Conservation (phyloP, 306 rosid genomes). For the Medicago ruthenica region DNA sequence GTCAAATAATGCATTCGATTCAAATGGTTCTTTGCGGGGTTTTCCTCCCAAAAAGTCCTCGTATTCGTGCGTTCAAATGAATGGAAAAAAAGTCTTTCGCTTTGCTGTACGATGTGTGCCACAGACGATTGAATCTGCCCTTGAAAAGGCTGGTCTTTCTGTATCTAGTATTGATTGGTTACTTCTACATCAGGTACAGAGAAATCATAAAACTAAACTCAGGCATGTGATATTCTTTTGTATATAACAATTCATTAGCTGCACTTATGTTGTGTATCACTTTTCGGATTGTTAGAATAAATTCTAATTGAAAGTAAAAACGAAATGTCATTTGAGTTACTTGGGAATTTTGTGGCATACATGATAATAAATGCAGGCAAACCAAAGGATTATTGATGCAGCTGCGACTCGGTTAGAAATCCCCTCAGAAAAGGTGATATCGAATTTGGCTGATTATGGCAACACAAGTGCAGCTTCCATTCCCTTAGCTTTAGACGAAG, state of each 20-base stretch:
- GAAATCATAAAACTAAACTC: constrained; percentile 30
- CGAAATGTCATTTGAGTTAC: constrained; percentile 24
- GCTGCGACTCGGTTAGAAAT: constrained; percentile 80
- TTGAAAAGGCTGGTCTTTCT: constrained; percentile 74
- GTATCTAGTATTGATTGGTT: constrained; percentile 90
- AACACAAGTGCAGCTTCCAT: constrained; percentile 97
- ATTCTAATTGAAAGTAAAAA: constrained; percentile 6
- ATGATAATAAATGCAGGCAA: constrained; percentile 69
- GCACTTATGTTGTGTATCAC: constrained; percentile 1
- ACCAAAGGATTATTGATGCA: constrained; percentile 90
- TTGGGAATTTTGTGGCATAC: constrained; percentile 2
- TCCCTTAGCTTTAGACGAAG: constrained; percentile 93
- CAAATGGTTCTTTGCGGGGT: constrained; percentile 71
- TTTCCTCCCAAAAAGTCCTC: constrained; percentile 67
- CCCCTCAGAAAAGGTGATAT: constrained; percentile 82
- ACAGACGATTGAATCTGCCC: constrained; percentile 79
- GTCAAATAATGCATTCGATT: constrained; percentile 59
- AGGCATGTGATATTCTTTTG: not conserved
- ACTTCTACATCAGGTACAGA: constrained; percentile 92
- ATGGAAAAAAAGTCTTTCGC: constrained; percentile 86
- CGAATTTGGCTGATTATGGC: constrained; percentile 88
- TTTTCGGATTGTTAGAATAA: constrained; percentile 3
- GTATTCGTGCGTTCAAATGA: constrained; percentile 90
- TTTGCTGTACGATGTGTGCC: constrained; percentile 92
- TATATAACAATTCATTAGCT: not conserved